These are phyloP conservation scores for Diddensiella transvaalensis DNA, from an alignment of 805 yeast genomes.

Conservation along the genomic window DNA sequence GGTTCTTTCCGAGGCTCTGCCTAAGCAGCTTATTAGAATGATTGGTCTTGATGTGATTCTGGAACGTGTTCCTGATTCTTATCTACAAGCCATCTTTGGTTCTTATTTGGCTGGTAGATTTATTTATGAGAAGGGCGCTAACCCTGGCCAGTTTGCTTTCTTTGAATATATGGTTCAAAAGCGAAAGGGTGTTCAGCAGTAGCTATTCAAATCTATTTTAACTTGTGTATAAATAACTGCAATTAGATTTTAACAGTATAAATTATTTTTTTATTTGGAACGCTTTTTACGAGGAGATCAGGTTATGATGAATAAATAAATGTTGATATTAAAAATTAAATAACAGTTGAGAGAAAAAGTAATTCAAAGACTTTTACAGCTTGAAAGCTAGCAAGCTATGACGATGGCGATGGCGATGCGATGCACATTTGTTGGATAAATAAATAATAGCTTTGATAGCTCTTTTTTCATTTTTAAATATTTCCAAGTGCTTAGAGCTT, in stretches of 20 bases:
- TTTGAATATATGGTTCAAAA: constrained; percentile 41
- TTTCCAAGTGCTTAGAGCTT: not conserved
- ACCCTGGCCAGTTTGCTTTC: constrained; percentile 60
- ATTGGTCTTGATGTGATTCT: constrained; percentile 63
- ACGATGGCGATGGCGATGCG: no score
- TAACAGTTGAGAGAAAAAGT: no score
- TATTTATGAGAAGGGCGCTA: constrained; percentile 77
- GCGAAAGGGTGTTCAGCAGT: constrained; percentile 16
- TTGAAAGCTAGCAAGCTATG: no score
- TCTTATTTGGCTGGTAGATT: constrained; percentile 79
- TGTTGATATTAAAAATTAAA: no score
- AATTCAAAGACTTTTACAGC: no score
- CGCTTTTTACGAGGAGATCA: no score
- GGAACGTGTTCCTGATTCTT: constrained; percentile 78
- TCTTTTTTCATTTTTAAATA: no score
- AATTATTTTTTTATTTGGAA: no score
- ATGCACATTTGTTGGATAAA: no score
- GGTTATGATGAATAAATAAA: no score
- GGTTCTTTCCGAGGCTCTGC: constrained; percentile 73
- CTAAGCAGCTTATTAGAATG: constrained; percentile 61
- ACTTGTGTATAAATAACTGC: not conserved
- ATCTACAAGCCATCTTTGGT: constrained; percentile 84
- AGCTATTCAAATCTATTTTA: not conserved
- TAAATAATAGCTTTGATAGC: no score
- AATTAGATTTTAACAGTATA: no score